Evolutionary conservation across 2,329 filamentous ascomycete genomes (phyloP).

Genomic region (Pseudocercospora cruenta): DNA sequence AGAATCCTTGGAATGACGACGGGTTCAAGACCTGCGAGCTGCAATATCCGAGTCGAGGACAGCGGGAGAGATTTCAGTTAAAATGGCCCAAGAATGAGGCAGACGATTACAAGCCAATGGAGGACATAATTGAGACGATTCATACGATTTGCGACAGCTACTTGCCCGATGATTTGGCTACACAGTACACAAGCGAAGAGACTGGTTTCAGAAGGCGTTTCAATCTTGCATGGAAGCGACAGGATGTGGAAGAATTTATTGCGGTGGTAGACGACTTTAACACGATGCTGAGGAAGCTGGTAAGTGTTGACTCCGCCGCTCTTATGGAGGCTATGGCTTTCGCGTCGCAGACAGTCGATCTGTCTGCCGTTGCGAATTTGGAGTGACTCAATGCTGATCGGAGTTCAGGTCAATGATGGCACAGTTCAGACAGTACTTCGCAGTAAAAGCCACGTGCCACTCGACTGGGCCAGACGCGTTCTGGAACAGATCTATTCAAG

Average conservation of each 20-base stretch:
- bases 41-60: slow-evolving; percentile 75
- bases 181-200: slow-evolving; percentile 67
- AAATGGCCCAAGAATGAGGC: slow-evolving; percentile 68
- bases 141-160: slow-evolving; percentile 71
- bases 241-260: slow-evolving; percentile 69
- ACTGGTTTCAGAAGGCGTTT: slow-evolving; percentile 76
- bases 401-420: slow-evolving; percentile 56
- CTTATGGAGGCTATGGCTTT: neutral
- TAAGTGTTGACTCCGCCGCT: slow-evolving; percentile 38
- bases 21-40: slow-evolving; percentile 58
- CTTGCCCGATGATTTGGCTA: slow-evolving; percentile 69
- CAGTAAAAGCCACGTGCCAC: slow-evolving; percentile 68
- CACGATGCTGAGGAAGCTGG: slow-evolving; percentile 64
- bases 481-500: slow-evolving; percentile 83
- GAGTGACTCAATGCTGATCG: too few relatives aligned
- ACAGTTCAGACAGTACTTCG: slow-evolving; percentile 74
- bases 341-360: neutral
- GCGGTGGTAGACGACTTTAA: slow-evolving; percentile 79
- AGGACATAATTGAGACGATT: slow-evolving; percentile 62
- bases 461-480: slow-evolving; percentile 70
- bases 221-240: slow-evolving; percentile 71
- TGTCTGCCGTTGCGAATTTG: too few relatives aligned
- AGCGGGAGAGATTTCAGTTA: slow-evolving; percentile 64
- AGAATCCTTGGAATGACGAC: slow-evolving; percentile 47
- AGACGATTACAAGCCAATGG: slow-evolving; percentile 66